Conservation (phyloP, 192 early-diverging fungal genomes). For the Spizellomyces sp. region DNA sequence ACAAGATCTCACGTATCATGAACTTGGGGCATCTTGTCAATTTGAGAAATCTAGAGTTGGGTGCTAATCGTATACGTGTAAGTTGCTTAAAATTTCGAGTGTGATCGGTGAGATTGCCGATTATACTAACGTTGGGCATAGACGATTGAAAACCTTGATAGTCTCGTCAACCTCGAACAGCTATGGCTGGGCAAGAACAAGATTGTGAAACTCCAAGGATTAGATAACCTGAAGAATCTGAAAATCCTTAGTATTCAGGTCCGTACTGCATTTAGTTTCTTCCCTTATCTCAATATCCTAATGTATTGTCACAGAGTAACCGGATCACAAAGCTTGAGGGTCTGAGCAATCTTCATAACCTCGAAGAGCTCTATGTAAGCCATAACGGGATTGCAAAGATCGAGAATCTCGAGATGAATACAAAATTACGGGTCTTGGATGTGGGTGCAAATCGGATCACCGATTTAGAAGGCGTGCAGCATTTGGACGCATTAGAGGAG, state of each 20-base stretch:
- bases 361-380: conserved; percentile 91
- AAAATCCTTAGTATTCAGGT: conserved; percentile 53
- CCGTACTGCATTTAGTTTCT: background rate
- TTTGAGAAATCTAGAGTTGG: conserved; percentile 87
- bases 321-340: conserved; percentile 77
- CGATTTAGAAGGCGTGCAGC: conserved; percentile 72
- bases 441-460: conserved; percentile 78
- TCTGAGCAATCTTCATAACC: conserved; percentile 61
- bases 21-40: conserved; percentile 66
- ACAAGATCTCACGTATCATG: conserved; percentile 85
- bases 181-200: conserved; percentile 99
- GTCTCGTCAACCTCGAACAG: conserved; percentile 78
- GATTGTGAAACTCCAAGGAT: conserved; percentile 73
- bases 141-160: conserved; percentile 81
- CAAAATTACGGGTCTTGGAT: conserved; percentile 78
- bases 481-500: conserved; percentile 75
- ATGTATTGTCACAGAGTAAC: conserved; percentile 66
- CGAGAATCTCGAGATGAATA: conserved; percentile 78
- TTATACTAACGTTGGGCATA: conserved; percentile 23
- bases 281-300: background rate
- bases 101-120: background rate
- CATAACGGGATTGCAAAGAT: conserved; percentile 86
- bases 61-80: conserved; percentile 92
- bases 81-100: background rate
- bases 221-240: conserved; percentile 59